A percentile compares a stretch with the other conserved stretches of the same genome.
Evolutionary conservation across 805 yeast species (phyloP).

Genomic region (Cyberlindnera suaveolens): DNA sequence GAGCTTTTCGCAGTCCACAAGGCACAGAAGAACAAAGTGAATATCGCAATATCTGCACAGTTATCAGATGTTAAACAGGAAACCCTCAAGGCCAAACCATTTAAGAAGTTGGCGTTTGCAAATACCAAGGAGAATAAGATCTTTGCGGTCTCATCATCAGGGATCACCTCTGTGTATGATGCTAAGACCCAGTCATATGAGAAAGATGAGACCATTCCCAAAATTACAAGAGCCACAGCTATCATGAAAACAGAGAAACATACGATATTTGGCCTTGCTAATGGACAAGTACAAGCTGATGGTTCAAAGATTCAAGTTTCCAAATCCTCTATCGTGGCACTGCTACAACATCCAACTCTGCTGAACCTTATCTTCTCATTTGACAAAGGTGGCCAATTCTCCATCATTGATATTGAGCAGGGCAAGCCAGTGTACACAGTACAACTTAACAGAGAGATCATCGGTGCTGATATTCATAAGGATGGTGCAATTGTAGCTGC

Average conservation of each 20-base stretch:
- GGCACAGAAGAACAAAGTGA: slow-evolving; percentile 18
- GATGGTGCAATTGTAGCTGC: slow-evolving; percentile 42
- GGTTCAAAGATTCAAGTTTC: slow-evolving; percentile 5
- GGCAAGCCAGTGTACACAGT: neutral
- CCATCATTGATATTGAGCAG: slow-evolving; percentile 8
- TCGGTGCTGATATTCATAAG: slow-evolving; percentile 29
- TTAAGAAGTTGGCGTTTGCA: slow-evolving; percentile 8
- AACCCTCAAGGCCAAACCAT: slow-evolving; percentile 10
- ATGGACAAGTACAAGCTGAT: slow-evolving; percentile 13
- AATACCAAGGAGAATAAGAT: slow-evolving; percentile 1
- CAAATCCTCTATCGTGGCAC: slow-evolving; percentile 13
- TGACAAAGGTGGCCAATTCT: slow-evolving; percentile 23
- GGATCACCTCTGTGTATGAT: slow-evolving; percentile 11
- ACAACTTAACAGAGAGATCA: slow-evolving; percentile 2
- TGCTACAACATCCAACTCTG: slow-evolving; percentile 31
- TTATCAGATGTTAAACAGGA: slow-evolving; percentile 4
- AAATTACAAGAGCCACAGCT: slow-evolving; percentile 9
- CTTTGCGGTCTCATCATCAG: slow-evolving; percentile 14
- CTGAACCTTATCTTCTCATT: slow-evolving; percentile 25
- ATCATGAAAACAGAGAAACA: slow-evolving; percentile 5
- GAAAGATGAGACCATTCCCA: slow-evolving; percentile 11
- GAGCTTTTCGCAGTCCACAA: slow-evolving; percentile 19
- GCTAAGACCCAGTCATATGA: slow-evolving; percentile 1
- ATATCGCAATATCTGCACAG: slow-evolving; percentile 8
- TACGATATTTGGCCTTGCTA: slow-evolving; percentile 9